Base-by-base conservation (phyloP, 23 red algal species). In the Gracilaria gracilis region DNA sequence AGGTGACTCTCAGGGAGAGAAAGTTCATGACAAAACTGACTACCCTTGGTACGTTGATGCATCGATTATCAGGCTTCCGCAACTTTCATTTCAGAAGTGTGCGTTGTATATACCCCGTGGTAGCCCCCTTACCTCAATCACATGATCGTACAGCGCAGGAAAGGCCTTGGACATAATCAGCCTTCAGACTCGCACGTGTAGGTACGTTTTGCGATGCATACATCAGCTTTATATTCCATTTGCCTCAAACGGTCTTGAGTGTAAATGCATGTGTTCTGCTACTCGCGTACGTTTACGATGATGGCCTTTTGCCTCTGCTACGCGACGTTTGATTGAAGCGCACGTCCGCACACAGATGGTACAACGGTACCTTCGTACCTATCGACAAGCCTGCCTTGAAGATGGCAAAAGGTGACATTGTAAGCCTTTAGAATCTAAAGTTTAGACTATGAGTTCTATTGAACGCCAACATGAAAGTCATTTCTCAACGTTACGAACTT, bases 141-240 rank as follows among this genome's bases (percentile, higher is more conserved):
- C 16, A 69, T 69, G 8, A 69, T 69, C 31, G 2, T 20, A 36
- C 32, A 8, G 64, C 31, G 20, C 64, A 69, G 64, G 64, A 69
- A 69, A 38, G 64, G 64, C 64, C 27, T 20, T 0, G 27, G 31
- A 69, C 32, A 20, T 34, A 17, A 37, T 36, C 1, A 34, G 32
- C 64, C 13, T 34, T 69, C 64, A 24, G 32, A 69, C 20, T 69
- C 31, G 64, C 13, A 69, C 64, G 33, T 69, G 64, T 69, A 37
- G 27, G 37, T 65, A 65, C 25, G 61, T 65, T 65, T 28, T 31
- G 25, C 19, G 3, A 36, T 69, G 31, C 64, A 69, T 37, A 69
- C 33, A n/a, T n/a, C 27, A 32, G 25, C 24, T 31, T 31, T 28
- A 65, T 24, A 31, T 32, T 32, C 13, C 9, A 65, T 12, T 1